Evolutionary conservation across 495 filamentous ascomycete genomes (phyloP), one percentile per base, ranked within the genome.

Genomic region (Bacidia gigantensis): DNA sequence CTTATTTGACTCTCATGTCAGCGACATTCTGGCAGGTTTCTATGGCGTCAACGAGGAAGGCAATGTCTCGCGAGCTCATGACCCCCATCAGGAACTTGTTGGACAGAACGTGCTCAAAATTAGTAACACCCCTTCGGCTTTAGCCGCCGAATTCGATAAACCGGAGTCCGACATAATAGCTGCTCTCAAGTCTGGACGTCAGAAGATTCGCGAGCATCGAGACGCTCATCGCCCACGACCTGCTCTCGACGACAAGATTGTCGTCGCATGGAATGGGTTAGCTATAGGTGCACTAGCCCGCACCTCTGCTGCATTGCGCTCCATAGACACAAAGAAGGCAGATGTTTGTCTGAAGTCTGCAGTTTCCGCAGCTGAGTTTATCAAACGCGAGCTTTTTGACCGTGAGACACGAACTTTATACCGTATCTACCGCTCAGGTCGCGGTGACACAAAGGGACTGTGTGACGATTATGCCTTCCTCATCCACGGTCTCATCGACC

Each of bases 391-490:
- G n/a, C 72, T 97, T 2, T 94, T 81, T 69, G 80, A 88, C 59
- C 70, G 74, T 52, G 54, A 65, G 1, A 74, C 69, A 0, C 79
- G 78, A 24, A 72, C 74, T 2, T 66, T 97, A 39, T 82, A 81
- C 56, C 74, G 92, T 22, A 83, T 93, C 43, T 95, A 81, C 62
- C 80, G 81, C 25, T 79, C 89, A 56, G 84, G 82, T 20, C 72
- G 69, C 29, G 84, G 86, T 23, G 74, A 83, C 32, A 84, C 82
- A 0, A 72, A 72, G 3, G 92, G 79, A 0, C 94, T 97, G 65
- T 89, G 89, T 3, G 92, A 98, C 57, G 92, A 98, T 64, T 98
- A 97, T 64, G 89, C 92, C 2, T 95, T 86, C 65, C 60, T 97
- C 48, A 87, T 89, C 46, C 76, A 81, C 24, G 93, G 89, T 0